phyloP scores from a whole-genome alignment of 2,329 filamentous ascomycete species.

The Claviceps spartinae region DNA sequence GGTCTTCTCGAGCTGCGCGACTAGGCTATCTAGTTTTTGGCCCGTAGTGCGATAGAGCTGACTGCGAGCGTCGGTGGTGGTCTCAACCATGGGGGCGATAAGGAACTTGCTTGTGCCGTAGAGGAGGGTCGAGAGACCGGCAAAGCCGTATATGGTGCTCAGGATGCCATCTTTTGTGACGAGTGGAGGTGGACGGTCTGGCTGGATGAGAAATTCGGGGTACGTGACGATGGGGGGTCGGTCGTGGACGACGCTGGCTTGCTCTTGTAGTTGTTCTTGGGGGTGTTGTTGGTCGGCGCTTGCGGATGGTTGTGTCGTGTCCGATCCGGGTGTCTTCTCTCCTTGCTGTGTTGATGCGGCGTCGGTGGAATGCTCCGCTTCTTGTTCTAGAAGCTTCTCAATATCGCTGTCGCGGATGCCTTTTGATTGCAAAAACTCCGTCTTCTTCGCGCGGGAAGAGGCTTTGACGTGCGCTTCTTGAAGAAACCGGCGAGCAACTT shows the following conservation, averaged over 20 bases:
- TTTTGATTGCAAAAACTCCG: slow-evolving; percentile 64
- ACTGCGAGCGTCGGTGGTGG: slow-evolving; percentile 35
- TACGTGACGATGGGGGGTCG: slow-evolving; percentile 54
- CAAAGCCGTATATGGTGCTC: slow-evolving; percentile 44
- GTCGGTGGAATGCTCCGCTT: slow-evolving; percentile 8
- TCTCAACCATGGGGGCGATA: slow-evolving; percentile 46
- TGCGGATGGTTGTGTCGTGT: background rate
- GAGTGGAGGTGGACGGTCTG: slow-evolving; percentile 43
- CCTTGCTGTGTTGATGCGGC: slow-evolving; percentile 5
- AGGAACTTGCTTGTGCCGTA: slow-evolving; percentile 61
- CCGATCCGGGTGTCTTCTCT: background rate
- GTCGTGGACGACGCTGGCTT: slow-evolving; percentile 18
- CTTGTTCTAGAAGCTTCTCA: slow-evolving; percentile 43
- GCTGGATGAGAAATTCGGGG: slow-evolving; percentile 52
- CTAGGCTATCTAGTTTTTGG: slow-evolving; percentile 30
- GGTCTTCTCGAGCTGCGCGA: slow-evolving; percentile 37
- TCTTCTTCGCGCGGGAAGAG: slow-evolving; percentile 58
- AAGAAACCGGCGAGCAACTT: slow-evolving; percentile 64
- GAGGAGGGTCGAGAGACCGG: slow-evolving; percentile 44
- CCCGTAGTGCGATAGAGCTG: slow-evolving; percentile 38
- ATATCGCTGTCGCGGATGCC: slow-evolving; percentile 57
- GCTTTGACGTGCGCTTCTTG: slow-evolving; percentile 58
- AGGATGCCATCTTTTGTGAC: slow-evolving; percentile 46
- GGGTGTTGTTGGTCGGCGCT: slow-evolving; percentile 14
- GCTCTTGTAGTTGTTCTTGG: background rate